Base-by-base conservation (phyloP, 768 basidiomycete species). In the Chalciporus piperatus region DNA sequence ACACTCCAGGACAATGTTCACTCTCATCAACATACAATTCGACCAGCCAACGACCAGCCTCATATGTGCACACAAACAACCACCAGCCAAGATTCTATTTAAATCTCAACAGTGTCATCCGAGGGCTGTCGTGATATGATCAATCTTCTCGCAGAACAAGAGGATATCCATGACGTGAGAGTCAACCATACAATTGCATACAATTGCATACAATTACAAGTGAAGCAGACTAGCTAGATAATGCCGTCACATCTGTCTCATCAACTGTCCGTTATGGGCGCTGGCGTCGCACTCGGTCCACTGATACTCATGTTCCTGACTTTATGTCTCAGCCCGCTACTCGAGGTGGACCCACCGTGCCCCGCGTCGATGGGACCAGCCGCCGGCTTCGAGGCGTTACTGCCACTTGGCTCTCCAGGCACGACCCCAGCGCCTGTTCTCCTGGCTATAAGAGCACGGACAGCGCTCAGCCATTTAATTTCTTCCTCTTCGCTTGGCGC, bases 401-500 rank as follows among this genome's bases (percentile, higher is more conserved):
- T 70, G 25, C 46, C 47, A 14, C 59, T 71, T 72, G 22, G 47
- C 49, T 77, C 76, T 22, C 80, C 81, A 54, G 80, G 78, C 1
- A 80, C 74, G 22, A 70, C 72, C 3, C 78, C 78, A 9, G 74
- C 70, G 10, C 75, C 82, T 8, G 75, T 75, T 57, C 91, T 75
- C 48, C 90, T 76, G 17, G 88, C 87, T 56, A 98, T 87, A 64
- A 99, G 77, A 54, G 93, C 93, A 45, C 93, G 85, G 35, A 98
- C 83, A 10, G 96, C 93, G 45, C 94, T 93, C 42, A 99, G 75
- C 97, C 97, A 99, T 69, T 89, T 91, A 68, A 98, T 95, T 72
- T 98, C 97, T 60, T 98, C 96, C 61, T 98, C 97, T 69, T 99
- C 97, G 51, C 81, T 87, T 14, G 97, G 96, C 7, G 97, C 97